These are phyloP conservation scores for Dendrostoma leiphaemia DNA, from an alignment of 2,329 filamentous ascomycete species.

Conservation along the genomic window DNA sequence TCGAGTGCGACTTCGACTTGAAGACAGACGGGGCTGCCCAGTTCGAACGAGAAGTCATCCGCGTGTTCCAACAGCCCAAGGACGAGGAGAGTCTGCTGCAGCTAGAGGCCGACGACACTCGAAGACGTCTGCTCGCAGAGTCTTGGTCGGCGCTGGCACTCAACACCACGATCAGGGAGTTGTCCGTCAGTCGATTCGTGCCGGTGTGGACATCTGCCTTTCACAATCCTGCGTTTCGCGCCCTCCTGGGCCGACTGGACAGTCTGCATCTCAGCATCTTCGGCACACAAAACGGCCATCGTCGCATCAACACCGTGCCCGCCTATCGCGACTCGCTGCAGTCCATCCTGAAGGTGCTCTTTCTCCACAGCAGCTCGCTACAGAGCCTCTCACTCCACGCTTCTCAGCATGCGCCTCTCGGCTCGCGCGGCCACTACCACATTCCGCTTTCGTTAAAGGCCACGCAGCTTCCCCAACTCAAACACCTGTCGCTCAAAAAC, in stretches of 20 bases:
- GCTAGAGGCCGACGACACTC: conserved; percentile 16
- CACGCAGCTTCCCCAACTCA: conserved; percentile 14
- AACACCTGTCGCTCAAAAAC: conserved; percentile 15
- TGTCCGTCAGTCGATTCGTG: conserved; percentile 11
- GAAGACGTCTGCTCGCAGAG: conserved; percentile 15
- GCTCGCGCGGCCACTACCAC: conserved; percentile 15
- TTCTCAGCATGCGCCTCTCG: conserved; percentile 15
- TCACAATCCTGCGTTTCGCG: conserved; percentile 7
- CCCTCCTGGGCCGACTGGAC: conserved; percentile 9
- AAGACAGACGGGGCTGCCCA: neutral
- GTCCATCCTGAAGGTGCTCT: conserved; percentile 17
- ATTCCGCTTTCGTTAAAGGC: conserved; percentile 17
- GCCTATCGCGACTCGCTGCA: conserved; percentile 17
- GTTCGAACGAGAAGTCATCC: conserved; percentile 8
- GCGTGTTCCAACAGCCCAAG: conserved; percentile 10
- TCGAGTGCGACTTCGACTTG: conserved; percentile 13
- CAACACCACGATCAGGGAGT: conserved; percentile 11
- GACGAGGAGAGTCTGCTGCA: conserved; percentile 16
- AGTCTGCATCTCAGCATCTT: conserved; percentile 12
- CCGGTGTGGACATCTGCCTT: conserved; percentile 17
- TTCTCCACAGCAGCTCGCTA: conserved; percentile 15
- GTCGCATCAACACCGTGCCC: conserved; percentile 17
- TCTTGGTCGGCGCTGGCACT: conserved; percentile 13
- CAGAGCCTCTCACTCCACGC: conserved; percentile 13
- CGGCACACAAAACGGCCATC: conserved; percentile 14